Base-by-base conservation (phyloP, 768 basidiomycete species). In the Udeniomyces megalosporus region DNA sequence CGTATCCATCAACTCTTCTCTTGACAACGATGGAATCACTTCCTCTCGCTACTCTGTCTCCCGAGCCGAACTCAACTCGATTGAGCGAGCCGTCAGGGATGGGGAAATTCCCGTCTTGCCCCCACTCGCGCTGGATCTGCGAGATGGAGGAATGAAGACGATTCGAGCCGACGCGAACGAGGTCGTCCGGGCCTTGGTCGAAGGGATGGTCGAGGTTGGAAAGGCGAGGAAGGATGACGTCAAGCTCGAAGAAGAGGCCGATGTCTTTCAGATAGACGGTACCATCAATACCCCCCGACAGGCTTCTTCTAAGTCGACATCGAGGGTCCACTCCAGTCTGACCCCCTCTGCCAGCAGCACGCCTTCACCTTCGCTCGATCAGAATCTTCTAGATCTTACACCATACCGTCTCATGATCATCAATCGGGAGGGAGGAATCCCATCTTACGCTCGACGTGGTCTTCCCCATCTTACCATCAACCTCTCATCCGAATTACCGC, bases 361-460 rank as follows among this genome's bases (percentile, higher is more conserved):
- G 47, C n/a, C 22, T 49, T 44, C 12, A 58, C 60, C 64, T 48
- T 51, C 34, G 35, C 53, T 4, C 38, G 17, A 17, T 42, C 58
- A 47, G 32, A 80, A 84, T 34, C 75, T 80, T 4, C 74, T 84
- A 60, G 88, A 97, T 74, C 80, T 99, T 61, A 92, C 90, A 3
- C 95, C 95, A 1, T 77, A 96, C 59, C 86, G 95, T 31, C 80
- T 99, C 63, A 92, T 99, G 86, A 85, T 97, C 73, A 96, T 99
- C 74, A 93, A 91, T 73, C 81, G 85, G 22, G 88, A 93, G 74
- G 95, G 95, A 26, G 95, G 95, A 15, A 84, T 97, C 3, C 95
- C 95, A 24, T 97, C 95, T 0, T 97, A 96, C 71, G 95, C 95
- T 38, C 88, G 95, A 32, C 81, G 81, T 11, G 95, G 95, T 50